A percentile compares a stretch with the other conserved stretches of the same genome.
These are phyloP conservation scores for Excoecaria cochinchinensis DNA, from an alignment of 345 rosid species.

Conservation along the genomic window DNA sequence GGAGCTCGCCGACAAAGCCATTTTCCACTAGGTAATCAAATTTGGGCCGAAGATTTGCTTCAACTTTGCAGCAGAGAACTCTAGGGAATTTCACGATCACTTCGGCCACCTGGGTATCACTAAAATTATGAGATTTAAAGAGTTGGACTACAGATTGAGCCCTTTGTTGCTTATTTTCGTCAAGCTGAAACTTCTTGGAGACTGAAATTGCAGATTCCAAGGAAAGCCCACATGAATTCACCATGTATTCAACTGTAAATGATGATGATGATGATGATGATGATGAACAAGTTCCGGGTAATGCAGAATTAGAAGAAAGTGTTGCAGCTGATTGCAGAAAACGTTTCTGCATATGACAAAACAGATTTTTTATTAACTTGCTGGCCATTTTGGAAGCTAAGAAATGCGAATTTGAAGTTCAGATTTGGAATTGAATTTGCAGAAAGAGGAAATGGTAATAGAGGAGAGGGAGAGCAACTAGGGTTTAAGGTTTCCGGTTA, in stretches of 20 bases:
- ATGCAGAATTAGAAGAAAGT: too few species aligned
- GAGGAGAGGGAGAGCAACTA: too few species aligned
- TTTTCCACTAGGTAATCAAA: slow-evolving; percentile 14
- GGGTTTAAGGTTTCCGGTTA: too few species aligned
- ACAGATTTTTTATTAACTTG: too few species aligned
- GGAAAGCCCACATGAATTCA: slow-evolving; percentile 28
- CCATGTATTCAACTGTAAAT: slow-evolving; percentile 16
- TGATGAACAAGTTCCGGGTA: too few species aligned
- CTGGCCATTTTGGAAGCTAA: too few species aligned
- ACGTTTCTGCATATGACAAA: too few species aligned
- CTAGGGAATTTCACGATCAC: slow-evolving; percentile 18
- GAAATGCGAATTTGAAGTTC: too few species aligned
- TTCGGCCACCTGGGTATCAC: slow-evolving; percentile 17
- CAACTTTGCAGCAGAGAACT: slow-evolving; percentile 2
- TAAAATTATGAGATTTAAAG: slow-evolving; percentile 20
- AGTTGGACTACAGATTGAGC: slow-evolving; percentile 12
- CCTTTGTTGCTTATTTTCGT: slow-evolving; percentile 1
- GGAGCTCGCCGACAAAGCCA: slow-evolving; percentile 16
- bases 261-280: too few species aligned
- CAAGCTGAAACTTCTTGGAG: slow-evolving; percentile 14
- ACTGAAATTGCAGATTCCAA: slow-evolving; percentile 17
- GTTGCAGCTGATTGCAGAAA: too few species aligned
- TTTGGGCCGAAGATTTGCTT: slow-evolving; percentile 20
- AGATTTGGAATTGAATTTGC: too few species aligned
- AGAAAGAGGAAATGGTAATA: too few species aligned